Percentiles rank a stretch among this genome's conserved stretches.
Evolutionary conservation across 805 yeast genomes (phyloP).

Genomic region (Teunomyces cretensis): DNA sequence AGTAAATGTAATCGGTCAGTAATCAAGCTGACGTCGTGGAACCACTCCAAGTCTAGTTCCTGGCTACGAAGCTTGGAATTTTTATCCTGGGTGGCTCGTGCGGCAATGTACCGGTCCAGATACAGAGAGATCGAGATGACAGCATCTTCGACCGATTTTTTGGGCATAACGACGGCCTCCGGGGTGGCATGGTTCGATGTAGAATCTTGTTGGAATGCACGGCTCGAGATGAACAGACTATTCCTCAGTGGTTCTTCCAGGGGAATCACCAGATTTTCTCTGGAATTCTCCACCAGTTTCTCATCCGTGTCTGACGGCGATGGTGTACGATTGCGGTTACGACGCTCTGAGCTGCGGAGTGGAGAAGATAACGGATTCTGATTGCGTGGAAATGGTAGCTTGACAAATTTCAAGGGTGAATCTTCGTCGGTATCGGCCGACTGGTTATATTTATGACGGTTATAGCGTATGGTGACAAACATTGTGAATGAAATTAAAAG

Average conservation of each 20-base stretch:
- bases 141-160: conserved; percentile 9
- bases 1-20: conserved; percentile 27
- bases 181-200: neutral
- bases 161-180: neutral
- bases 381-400: conserved; percentile 4
- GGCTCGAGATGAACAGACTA: neutral
- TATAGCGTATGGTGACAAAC: conserved; percentile 3
- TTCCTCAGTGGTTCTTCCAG: neutral
- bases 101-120: conserved; percentile 3
- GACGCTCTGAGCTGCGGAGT: conserved; percentile 4
- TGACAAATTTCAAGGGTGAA: conserved; percentile 7
- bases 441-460: neutral
- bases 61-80: conserved; percentile 1
- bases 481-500: neutral
- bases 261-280: neutral
- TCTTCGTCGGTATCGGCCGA: neutral
- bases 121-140: conserved; percentile 9
- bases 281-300: neutral
- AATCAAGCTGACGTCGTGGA: conserved; percentile 20
- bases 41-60: conserved; percentile 19
- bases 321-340: conserved; percentile 2
- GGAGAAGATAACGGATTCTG: conserved; percentile 2
- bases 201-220: neutral
- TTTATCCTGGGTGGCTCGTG: neutral
- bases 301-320: conserved; percentile 2